phyloP scores from a whole-genome alignment of 768 basidiomycete genomes.

The Daedaleopsis sinensis region DNA sequence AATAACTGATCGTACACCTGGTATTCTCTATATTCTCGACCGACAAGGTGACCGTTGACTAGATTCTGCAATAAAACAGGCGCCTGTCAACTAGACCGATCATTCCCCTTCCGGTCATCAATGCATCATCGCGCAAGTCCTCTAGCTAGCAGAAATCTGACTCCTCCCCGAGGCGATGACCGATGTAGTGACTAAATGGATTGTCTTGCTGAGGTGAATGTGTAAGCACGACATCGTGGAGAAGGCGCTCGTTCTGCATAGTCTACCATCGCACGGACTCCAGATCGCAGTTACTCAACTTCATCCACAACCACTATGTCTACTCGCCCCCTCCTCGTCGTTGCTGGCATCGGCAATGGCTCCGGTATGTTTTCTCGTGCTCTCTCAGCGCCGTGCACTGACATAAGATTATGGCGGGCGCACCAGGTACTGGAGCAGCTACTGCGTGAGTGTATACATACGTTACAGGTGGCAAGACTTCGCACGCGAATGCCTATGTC shows the following conservation, averaged over 20 bases:
- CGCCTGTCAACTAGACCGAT: too few species aligned
- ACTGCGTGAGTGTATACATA: conserved; percentile 38
- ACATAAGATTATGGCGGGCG: neutral
- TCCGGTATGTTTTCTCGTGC: conserved; percentile 30
- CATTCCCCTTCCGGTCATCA: too few species aligned
- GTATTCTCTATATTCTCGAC: too few species aligned
- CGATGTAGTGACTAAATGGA: neutral
- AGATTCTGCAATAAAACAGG: too few species aligned
- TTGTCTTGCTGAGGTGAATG: neutral
- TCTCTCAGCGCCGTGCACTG: neutral
- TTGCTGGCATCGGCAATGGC: conserved; percentile 45
- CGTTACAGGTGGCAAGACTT: too few species aligned
- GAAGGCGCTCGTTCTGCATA: neutral
- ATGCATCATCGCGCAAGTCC: too few species aligned
- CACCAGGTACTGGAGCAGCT: conserved; percentile 42
- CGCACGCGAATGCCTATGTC: too few species aligned
- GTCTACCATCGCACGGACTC: too few species aligned
- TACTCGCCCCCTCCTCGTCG: conserved; percentile 37
- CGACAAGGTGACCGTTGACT: too few species aligned
- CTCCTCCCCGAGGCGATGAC: neutral
- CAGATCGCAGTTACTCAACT: neutral
- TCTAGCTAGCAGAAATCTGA: too few species aligned
- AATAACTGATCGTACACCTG: too few species aligned
- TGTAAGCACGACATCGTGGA: conserved; percentile 6
- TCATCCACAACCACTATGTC: conserved; percentile 21